phyloP scores from a whole-genome alignment of 805 yeast genomes.

The Jamesozyma rosinii region DNA sequence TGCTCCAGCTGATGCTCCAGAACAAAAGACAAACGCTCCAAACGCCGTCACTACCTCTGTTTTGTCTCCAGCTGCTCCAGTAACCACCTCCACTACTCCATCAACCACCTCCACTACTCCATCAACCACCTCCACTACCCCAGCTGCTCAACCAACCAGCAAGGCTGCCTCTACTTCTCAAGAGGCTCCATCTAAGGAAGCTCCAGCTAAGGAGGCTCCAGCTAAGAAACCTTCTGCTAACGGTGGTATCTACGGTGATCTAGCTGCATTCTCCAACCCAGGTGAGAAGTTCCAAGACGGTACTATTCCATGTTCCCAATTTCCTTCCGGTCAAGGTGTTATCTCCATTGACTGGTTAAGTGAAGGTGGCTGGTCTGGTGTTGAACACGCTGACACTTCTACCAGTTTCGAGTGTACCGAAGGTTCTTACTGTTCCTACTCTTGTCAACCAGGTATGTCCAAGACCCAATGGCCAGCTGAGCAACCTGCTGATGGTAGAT shows the following conservation, averaged over 20 bases:
- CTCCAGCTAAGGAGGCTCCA: slow-evolving; percentile 2
- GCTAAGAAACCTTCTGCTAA: slow-evolving; percentile 1
- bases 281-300: slow-evolving; percentile 55
- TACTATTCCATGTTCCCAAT: slow-evolving; percentile 49
- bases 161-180: neutral
- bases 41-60: slow-evolving; percentile 14
- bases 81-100: neutral
- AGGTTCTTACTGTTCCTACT: slow-evolving; percentile 67
- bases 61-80: neutral
- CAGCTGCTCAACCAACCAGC: slow-evolving; percentile 1
- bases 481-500: slow-evolving; percentile 60
- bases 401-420: slow-evolving; percentile 50
- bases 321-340: slow-evolving; percentile 67
- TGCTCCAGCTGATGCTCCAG: slow-evolving; percentile 3
- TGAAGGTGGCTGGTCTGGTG: slow-evolving; percentile 39
- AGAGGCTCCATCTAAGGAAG: slow-evolving; percentile 2
- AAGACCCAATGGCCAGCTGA: slow-evolving; percentile 69
- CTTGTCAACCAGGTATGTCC: slow-evolving; percentile 73
- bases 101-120: neutral
- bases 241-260: slow-evolving; percentile 46
- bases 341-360: slow-evolving; percentile 47
- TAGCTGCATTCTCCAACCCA: slow-evolving; percentile 45
- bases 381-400: slow-evolving; percentile 61
- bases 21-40: slow-evolving; percentile 5
- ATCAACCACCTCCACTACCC: slow-evolving; percentile 1